Evolutionary conservation across 495 filamentous ascomycete species (phyloP), one percentile per base, ranked within the genome.

Genomic region (Neurospora terricola): DNA sequence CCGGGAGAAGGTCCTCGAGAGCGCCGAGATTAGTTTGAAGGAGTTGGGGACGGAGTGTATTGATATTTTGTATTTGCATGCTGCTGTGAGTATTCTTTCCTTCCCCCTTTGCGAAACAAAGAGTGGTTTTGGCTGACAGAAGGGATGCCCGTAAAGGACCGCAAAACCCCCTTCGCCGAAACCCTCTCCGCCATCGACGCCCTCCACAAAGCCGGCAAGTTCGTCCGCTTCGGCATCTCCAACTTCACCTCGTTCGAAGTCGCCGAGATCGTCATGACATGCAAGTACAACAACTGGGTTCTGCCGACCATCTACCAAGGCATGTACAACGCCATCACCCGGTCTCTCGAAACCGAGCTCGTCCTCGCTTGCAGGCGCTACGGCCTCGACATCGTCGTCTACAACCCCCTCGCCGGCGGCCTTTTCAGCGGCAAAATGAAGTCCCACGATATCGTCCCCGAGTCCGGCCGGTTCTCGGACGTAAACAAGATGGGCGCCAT

Each of bases 231-330:
- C 36, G 94, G 93, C 27, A 80, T 98, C 75, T 91, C 88, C 71
- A 98, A 97, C 81, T 97, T 89, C 77, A 92, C 94, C 4, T 89
- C 94, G 9, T 97, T 92, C 78, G 94, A 98, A 81, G 93, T 98
- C 11, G 94, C 94, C 4, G 94, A 98, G 85, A 86, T 97, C 27
- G 92, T 91, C 5, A 87, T 93, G 72, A 89, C 90, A n/a, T 96
- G 92, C 83, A 90, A 91, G 75, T 88, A 92, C 82, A 89, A 91
- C 74, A 89, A 89, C 48, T 93, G 90, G 90, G 88, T 92, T 66
- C 86, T 87, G 39, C 90, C 92, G 30, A 91, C 86, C 3, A 83
- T 93, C 38, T 92, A 91, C 77, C 80, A 86, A 77, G 87, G 80
- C 75, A 88, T 91, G 88, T 93, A 91, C 81, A 94, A 90, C 77